Evolutionary conservation across 805 yeast genomes (phyloP).

Genomic region (Wickerhamiella vanderwaltii): DNA sequence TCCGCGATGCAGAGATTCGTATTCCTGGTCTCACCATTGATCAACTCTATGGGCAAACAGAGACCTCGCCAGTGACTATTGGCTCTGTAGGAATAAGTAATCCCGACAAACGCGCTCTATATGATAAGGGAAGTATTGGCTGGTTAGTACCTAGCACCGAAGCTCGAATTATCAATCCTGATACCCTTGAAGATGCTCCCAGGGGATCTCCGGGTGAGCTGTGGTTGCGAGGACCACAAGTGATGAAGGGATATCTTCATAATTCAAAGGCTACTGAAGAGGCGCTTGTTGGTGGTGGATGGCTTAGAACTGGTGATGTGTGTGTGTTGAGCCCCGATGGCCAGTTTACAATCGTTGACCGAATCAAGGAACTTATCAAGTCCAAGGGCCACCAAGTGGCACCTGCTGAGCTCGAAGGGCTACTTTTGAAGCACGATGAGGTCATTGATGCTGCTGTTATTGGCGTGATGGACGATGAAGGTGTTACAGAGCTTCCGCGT

Average conservation of each 20-base stretch:
- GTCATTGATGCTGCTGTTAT: slow-evolving; percentile 84
- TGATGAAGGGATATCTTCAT: slow-evolving; percentile 37
- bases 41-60: slow-evolving; percentile 37
- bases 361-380: slow-evolving; percentile 56
- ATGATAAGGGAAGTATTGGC: slow-evolving; percentile 34
- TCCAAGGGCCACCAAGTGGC: slow-evolving; percentile 72
- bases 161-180: slow-evolving; percentile 32
- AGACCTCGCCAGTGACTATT: slow-evolving; percentile 37
- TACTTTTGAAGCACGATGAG: slow-evolving; percentile 56
- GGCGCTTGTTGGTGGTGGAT: slow-evolving; percentile 36
- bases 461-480: slow-evolving; percentile 56
- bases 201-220: slow-evolving; percentile 47
- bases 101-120: slow-evolving; percentile 8
- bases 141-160: slow-evolving; percentile 33
- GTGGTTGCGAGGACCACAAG: slow-evolving; percentile 41
- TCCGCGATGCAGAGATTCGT: not conserved
- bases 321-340: slow-evolving; percentile 31
- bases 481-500: slow-evolving; percentile 47
- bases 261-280: slow-evolving; percentile 37
- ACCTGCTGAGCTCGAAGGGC: slow-evolving; percentile 89
- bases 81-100: slow-evolving; percentile 20
- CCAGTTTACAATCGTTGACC: slow-evolving; percentile 36
- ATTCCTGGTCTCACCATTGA: slow-evolving; percentile 10
- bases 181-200: slow-evolving; percentile 21
- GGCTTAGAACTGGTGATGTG: slow-evolving; percentile 48